A percentile compares a stretch with the other conserved stretches of the same genome.
These are phyloP conservation scores for Candida cerambycidarum DNA, from an alignment of 805 yeast genomes.

Conservation along the genomic window DNA sequence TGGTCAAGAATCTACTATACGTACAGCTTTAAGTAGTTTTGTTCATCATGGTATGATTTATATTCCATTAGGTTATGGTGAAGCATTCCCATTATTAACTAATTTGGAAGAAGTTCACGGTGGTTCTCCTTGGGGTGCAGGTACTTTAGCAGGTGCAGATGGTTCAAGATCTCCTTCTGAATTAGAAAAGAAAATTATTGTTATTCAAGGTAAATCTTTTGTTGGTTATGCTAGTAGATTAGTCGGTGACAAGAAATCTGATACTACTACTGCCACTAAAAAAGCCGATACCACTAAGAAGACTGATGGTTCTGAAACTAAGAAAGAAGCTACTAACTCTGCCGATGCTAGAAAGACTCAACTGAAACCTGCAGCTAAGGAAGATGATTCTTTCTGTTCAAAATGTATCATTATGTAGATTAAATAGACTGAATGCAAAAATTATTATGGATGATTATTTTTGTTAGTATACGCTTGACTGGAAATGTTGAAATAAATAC, in stretches of 20 bases:
- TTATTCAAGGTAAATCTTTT: constrained; percentile 67
- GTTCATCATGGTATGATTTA: constrained; percentile 78
- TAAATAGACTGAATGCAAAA: too few species aligned
- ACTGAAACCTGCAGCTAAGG: constrained; percentile 17
- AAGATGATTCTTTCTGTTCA: constrained; percentile 16
- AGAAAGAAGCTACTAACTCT: constrained; percentile 4
- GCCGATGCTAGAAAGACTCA: constrained; percentile 13
- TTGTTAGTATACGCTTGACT: too few species aligned
- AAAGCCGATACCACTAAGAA: constrained; percentile 4
- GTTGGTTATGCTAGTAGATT: constrained; percentile 20
- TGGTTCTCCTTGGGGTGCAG: constrained; percentile 87
- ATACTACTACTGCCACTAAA: constrained; percentile 8
- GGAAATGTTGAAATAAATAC: neutral
- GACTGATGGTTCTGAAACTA: constrained; percentile 6
- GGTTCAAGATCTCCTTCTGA: constrained; percentile 69
- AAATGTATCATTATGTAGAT: constrained; percentile 22
- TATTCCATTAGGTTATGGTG: constrained; percentile 74
- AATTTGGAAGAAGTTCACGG: constrained; percentile 71
- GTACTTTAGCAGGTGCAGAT: constrained; percentile 70
- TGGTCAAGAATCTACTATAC: constrained; percentile 73
- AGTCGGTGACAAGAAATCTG: constrained; percentile 5
- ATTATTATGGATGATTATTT: too few species aligned
- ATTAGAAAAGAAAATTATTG: constrained; percentile 64
- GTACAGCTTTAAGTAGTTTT: constrained; percentile 58
- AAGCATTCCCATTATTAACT: constrained; percentile 34